A percentile compares a stretch with the other conserved stretches of the same genome.
These are phyloP conservation scores for Grammothele lineata DNA, from an alignment of 768 basidiomycete genomes.

Conservation along the genomic window DNA sequence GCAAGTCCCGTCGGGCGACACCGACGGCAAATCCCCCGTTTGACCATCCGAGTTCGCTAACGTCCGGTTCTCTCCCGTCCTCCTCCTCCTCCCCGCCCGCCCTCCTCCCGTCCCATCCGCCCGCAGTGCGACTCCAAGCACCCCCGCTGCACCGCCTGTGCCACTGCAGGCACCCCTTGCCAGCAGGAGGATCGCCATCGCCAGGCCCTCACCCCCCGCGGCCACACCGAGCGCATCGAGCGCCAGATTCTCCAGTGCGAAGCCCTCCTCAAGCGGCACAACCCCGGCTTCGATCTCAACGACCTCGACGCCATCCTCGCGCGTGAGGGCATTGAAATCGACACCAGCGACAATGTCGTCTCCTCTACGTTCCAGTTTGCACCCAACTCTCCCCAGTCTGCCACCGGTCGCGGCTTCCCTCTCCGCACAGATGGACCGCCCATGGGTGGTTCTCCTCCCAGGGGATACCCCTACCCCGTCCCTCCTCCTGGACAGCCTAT, in stretches of 20 bases:
- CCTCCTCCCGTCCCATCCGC: conserved; percentile 14
- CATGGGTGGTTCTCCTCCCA: conserved; percentile 26
- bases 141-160: conserved; percentile 81
- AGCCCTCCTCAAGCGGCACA: conserved; percentile 70
- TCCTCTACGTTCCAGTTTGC: conserved; percentile 27
- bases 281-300: conserved; percentile 63
- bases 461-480: conserved; percentile 26
- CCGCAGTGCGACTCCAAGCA: conserved; percentile 86
- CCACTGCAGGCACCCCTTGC: conserved; percentile 73
- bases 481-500: conserved; percentile 34
- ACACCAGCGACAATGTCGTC: conserved; percentile 16
- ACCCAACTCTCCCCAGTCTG: conserved; percentile 14
- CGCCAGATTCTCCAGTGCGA: conserved; percentile 75
- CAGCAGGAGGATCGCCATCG: conserved; percentile 87
- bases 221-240: conserved; percentile 80
- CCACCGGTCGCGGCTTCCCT: conserved; percentile 22
- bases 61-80: conserved; percentile 18
- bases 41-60: conserved; percentile 33
- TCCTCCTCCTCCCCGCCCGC: conserved; percentile 22
- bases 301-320: conserved; percentile 61
- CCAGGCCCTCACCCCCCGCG: conserved; percentile 80
- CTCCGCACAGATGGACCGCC: conserved; percentile 18
- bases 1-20: conserved; percentile 47
- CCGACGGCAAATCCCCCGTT: conserved; percentile 81
- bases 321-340: conserved; percentile 61